Conservation (phyloP, 2,329 filamentous ascomycete genomes). For the Exophiala lecanii-corni region DNA sequence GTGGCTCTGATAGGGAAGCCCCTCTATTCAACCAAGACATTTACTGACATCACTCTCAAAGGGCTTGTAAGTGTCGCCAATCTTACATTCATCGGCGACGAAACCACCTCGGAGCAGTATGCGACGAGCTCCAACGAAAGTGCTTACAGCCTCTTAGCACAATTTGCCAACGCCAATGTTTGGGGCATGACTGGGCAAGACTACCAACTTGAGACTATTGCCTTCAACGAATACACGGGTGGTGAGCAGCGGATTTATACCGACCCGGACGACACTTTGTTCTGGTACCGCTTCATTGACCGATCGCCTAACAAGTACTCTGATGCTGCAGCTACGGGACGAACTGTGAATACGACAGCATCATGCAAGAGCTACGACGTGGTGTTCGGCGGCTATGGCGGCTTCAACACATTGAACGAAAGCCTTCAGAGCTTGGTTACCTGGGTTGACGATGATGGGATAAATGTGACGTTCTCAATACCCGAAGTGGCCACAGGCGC, state of each 20-base stretch:
- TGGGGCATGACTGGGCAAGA: conserved; percentile 17
- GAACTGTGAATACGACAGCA: conserved; percentile 19
- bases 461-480: conserved; percentile 4
- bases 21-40: neutral
- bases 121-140: too few species aligned
- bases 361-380: conserved; percentile 12
- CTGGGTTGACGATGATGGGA: conserved; percentile 13
- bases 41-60: neutral
- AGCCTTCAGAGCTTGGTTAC: conserved; percentile 4
- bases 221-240: conserved; percentile 4
- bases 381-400: conserved; percentile 15
- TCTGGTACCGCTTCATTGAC: conserved; percentile 22
- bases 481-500: conserved; percentile 10
- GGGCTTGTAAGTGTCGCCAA: conserved; percentile 20
- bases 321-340: conserved; percentile 1
- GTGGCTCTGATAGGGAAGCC: too few species aligned
- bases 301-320: conserved; percentile 1
- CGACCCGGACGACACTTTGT: conserved; percentile 33
- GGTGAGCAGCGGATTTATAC: conserved; percentile 38
- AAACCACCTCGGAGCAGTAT: too few species aligned
- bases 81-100: conserved; percentile 15
- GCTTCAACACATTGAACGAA: conserved; percentile 12
- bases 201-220: neutral
- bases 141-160: too few species aligned
- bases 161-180: conserved; percentile 9